Evolutionary conservation across 441 rosid genomes (phyloP).

Genomic region (Pelargonium citronellum): DNA sequence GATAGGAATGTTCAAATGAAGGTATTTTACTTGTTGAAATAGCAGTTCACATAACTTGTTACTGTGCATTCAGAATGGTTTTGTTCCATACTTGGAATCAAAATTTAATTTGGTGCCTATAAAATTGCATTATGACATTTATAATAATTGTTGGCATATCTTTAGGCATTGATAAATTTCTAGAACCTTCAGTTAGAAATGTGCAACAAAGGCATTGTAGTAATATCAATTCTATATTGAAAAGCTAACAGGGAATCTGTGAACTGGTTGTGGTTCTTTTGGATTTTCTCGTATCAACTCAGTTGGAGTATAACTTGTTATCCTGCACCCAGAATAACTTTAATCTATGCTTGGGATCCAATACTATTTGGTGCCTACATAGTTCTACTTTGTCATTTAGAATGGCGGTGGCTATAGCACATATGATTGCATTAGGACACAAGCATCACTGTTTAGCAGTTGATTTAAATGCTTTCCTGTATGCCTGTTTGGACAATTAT

Average conservation of each 20-base stretch:
- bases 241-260: too few species aligned
- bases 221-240: too few species aligned
- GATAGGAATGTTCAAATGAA: conserved; percentile 60
- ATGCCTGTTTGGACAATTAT: neutral
- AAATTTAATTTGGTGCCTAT: too few species aligned
- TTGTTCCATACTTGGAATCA: neutral
- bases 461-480: neutral
- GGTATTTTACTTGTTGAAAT: conserved; percentile 41
- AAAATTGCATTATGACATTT: too few species aligned
- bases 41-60: neutral
- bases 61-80: neutral
- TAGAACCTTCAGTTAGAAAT: too few species aligned
- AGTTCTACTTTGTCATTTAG: neutral
- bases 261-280: neutral
- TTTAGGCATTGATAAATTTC: too few species aligned
- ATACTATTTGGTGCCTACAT: neutral
- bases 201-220: too few species aligned
- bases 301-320: neutral
- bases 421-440: too few species aligned
- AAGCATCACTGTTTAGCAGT: neutral
- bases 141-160: too few species aligned
- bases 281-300: neutral
- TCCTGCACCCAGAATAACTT: neutral
- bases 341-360: neutral
- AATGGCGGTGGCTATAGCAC: too few species aligned